Evolutionary conservation across 768 basidiomycete genomes (phyloP), one percentile per base, ranked within the genome.

Genomic region (Suillus americanus): DNA sequence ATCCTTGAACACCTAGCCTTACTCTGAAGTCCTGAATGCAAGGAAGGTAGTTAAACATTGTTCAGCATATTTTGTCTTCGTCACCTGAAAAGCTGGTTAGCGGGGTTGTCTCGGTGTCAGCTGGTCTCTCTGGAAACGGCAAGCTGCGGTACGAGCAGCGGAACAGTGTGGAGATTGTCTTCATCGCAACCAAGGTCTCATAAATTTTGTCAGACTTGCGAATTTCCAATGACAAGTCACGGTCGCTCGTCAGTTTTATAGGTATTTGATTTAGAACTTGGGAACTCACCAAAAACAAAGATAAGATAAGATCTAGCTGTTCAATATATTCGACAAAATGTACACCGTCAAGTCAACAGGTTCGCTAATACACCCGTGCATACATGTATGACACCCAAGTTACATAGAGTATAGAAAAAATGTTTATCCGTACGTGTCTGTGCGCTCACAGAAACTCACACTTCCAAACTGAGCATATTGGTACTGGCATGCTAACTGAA

Each of bases 111-210:
- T 20, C n/a, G 37, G 25, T 38, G 55, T 59, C 51, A 62, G 7
- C 14, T 62, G 20, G 62, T 62, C 56, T 6, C 62, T 62, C 25
- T 62, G 62, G 62, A 62, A 59, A 62, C 62, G 35, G 20, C 25
- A 60, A 5, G 18, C 38, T 54, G 20, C 30, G 30, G 53, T 20
- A 54, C 18, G 20, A 25, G 45, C 18, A 13, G 25, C 28, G 10
- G 25, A 41, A 62, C 37, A 10, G 23, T 2, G 20, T 60, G 25
- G 5, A 38, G 6, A 18, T 10, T 40, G 20, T n/a, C 50, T 62
- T 35, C 61, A 60, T 62, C 61, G 61, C 35, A 62, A 62, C 61
- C 33, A 38, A 37, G 37, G 50, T 62, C 55, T 60, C 23, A 54
- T 33, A 5, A 5, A n/a, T 54, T 54, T 33, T 33, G 53, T 33